phyloP scores from a whole-genome alignment of 2,329 filamentous ascomycete genomes.

The Aureobasidium sp. region DNA sequence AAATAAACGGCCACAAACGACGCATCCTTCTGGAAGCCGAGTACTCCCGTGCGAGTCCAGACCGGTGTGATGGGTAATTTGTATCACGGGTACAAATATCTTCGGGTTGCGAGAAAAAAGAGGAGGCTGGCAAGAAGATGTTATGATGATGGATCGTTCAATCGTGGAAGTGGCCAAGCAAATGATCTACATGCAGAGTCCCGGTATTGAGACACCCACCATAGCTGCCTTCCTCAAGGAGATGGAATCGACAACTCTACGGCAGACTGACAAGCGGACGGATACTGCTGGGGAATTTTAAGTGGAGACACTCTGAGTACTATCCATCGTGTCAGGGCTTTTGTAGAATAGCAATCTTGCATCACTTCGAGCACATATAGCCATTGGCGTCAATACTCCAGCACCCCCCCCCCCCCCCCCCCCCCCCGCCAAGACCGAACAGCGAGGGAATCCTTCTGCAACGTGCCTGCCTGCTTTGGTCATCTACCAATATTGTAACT shows the following conservation, averaged over 20 bases:
- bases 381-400: not conserved
- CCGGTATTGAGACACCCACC: not conserved
- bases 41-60: not conserved
- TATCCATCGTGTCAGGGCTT: not conserved
- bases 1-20: not conserved
- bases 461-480: not conserved
- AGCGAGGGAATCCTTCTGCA: not conserved
- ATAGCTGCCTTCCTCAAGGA: not conserved
- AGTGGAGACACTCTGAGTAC: not conserved
- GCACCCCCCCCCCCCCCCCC: not conserved
- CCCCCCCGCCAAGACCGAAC: not conserved
- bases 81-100: not conserved
- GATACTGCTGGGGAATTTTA: not conserved
- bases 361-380: too few relatives aligned
- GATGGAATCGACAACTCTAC: not conserved
- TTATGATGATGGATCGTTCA: not conserved
- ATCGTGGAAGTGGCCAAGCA: not conserved
- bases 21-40: not conserved
- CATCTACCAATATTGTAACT: not conserved
- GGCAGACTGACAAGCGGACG: not conserved
- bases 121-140: not conserved
- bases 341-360: not conserved
- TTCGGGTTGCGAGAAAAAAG: not conserved
- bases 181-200: not conserved
- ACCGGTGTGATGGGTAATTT: not conserved